Conservation (phyloP, 2,329 filamentous ascomycete species). For the Diaporthe ampelina region DNA sequence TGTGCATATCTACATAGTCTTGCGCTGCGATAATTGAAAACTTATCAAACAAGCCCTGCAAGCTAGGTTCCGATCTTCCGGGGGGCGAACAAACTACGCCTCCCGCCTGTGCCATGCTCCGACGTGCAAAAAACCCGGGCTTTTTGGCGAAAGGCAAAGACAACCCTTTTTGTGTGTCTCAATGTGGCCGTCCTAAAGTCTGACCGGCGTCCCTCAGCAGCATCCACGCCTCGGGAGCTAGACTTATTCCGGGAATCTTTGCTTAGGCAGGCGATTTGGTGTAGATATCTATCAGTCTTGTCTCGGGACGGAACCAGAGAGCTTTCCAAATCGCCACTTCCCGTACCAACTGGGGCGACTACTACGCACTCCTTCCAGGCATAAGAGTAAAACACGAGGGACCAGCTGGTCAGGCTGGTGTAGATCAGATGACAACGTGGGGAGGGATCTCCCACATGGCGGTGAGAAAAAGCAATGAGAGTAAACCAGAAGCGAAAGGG, state of each 20-base stretch:
- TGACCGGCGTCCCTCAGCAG: constrained; percentile 17
- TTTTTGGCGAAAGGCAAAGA: neutral
- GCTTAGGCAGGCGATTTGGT: neutral
- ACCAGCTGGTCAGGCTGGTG: too few relatives aligned
- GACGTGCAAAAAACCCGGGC: neutral
- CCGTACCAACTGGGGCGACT: neutral
- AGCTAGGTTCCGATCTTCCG: neutral
- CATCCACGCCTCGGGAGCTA: neutral
- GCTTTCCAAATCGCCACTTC: neutral
- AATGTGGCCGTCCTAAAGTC: constrained; percentile 7
- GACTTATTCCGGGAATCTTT: neutral
- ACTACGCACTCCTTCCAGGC: neutral
- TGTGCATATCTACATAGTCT: neutral
- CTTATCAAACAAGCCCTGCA: neutral
- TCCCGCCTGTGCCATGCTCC: neutral
- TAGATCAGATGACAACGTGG: neutral
- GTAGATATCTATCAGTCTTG: neutral
- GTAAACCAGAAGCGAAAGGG: neutral
- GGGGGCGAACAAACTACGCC: neutral
- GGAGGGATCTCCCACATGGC: neutral
- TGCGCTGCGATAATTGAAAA: too few relatives aligned
- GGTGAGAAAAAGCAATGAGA: constrained; percentile 6
- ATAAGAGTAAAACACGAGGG: too few relatives aligned
- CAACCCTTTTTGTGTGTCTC: neutral
- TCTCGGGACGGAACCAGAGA: neutral